Evolutionary conservation across 352 stramenopile species (phyloP).

Genomic region (Phytophthora sp.): DNA sequence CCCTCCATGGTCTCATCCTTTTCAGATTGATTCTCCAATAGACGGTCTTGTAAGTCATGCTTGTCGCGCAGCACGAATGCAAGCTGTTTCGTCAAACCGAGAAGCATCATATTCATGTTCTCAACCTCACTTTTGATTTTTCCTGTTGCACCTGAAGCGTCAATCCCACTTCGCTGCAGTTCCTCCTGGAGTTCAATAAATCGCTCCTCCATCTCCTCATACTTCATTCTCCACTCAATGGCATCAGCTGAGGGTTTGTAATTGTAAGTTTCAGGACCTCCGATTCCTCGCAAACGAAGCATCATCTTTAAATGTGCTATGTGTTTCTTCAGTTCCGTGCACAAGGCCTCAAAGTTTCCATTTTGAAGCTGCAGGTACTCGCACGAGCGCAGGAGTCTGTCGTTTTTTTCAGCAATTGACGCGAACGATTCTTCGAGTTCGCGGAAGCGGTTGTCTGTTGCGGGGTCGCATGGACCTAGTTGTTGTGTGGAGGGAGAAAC

Average conservation of each 20-base stretch:
- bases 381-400: conserved; percentile 53
- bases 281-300: conserved; percentile 45
- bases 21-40: conserved; percentile 36
- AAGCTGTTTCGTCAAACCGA: conserved; percentile 68
- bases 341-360: conserved; percentile 57
- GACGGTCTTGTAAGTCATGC: conserved; percentile 66
- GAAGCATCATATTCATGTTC: conserved; percentile 73
- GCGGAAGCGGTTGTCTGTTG: conserved; percentile 48
- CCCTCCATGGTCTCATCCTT: conserved; percentile 29
- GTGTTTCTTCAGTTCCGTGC: conserved; percentile 61
- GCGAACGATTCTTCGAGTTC: conserved; percentile 73
- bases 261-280: conserved; percentile 33
- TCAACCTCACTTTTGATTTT: conserved; percentile 47
- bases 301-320: conserved; percentile 66
- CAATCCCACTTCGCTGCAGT: conserved; percentile 29
- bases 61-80: conserved; percentile 76
- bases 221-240: conserved; percentile 87
- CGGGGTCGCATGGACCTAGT: conserved; percentile 36
- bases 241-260: conserved; percentile 75
- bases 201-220: conserved; percentile 77
- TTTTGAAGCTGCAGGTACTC: conserved; percentile 65
- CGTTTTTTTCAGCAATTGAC: conserved; percentile 63
- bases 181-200: conserved; percentile 61
- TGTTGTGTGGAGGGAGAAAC: neutral
- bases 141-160: neutral